Evolutionary conservation across 306 rosid genomes (phyloP).

Genomic region (Prunus armeniaca): DNA sequence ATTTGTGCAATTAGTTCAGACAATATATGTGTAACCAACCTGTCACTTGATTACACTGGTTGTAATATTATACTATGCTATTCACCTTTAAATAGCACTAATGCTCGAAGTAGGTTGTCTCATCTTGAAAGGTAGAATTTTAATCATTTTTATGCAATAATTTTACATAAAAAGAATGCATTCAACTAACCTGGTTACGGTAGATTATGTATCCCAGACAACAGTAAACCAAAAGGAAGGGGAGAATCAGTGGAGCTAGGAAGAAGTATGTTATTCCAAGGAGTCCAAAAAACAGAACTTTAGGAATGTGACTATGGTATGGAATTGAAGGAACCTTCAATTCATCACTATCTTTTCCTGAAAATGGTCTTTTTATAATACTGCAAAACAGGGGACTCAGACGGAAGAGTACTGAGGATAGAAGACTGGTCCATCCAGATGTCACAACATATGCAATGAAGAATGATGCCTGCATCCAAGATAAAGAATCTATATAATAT

Average conservation of each 20-base stretch:
- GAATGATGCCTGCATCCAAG: conserved; percentile 69
- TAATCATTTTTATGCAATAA: not conserved
- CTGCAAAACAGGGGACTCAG: conserved; percentile 41
- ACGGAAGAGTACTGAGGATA: conserved; percentile 66
- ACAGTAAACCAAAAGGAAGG: conserved; percentile 67
- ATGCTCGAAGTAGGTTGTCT: no score
- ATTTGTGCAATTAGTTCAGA: no score
- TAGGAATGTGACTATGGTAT: conserved; percentile 67
- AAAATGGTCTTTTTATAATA: conserved; percentile 33
- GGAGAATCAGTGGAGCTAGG: conserved; percentile 75
- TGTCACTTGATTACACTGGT: no score
- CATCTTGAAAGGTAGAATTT: no score
- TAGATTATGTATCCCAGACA: conserved; percentile 68
- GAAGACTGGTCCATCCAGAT: conserved; percentile 55
- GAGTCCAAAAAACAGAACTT: conserved; percentile 49
- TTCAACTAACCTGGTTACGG: conserved; percentile 67
- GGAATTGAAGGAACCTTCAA: conserved; percentile 58
- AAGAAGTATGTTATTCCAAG: conserved; percentile 71
- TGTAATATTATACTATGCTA: no score
- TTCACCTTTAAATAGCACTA: no score
- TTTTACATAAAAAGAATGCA: not conserved
- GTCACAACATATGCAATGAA: conserved; percentile 70
- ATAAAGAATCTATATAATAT: conserved; percentile 4
- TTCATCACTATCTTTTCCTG: conserved; percentile 29
- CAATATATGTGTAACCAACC: no score